Percentiles rank a stretch among this genome's conserved stretches.
phyloP scores from a whole-genome alignment of 2,329 filamentous ascomycete genomes.

The Colletotrichum trifolii region DNA sequence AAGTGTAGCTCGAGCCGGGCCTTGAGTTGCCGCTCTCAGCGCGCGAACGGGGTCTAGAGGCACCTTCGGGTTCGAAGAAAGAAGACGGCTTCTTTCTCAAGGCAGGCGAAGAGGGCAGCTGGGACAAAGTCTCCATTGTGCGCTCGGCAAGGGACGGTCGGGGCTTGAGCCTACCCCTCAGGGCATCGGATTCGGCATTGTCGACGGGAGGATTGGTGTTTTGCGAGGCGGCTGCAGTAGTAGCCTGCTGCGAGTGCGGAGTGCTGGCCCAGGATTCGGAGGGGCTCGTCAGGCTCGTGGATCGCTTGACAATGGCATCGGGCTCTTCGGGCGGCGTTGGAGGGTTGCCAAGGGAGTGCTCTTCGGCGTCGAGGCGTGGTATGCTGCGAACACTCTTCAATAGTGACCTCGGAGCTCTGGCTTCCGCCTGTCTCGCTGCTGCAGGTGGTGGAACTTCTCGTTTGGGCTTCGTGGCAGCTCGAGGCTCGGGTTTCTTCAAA shows the following conservation, averaged over 20 bases:
- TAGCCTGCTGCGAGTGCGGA: too few species aligned
- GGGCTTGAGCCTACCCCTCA: slow-evolving; percentile 41
- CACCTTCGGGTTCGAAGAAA: slow-evolving; percentile 76
- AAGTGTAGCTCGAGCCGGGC: slow-evolving; percentile 70
- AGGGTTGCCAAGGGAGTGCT: slow-evolving; percentile 30
- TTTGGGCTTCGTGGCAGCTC: slow-evolving; percentile 28
- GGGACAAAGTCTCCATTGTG: slow-evolving; percentile 85
- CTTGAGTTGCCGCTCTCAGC: slow-evolving; percentile 58
- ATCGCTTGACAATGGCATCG: slow-evolving; percentile 42
- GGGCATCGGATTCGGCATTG: slow-evolving; percentile 30
- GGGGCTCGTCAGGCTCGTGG: slow-evolving; percentile 45
- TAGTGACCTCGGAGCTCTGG: neutral
- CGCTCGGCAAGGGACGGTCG: slow-evolving; percentile 79
- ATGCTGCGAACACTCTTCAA: slow-evolving; percentile 18
- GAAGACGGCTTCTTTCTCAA: slow-evolving; percentile 73
- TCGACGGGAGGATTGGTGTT: slow-evolving; percentile 31
- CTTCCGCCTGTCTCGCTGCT: slow-evolving; percentile 27
- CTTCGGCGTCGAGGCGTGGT: slow-evolving; percentile 28
- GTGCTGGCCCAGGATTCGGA: slow-evolving; percentile 38
- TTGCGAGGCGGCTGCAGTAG: neutral
- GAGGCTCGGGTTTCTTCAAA: slow-evolving; percentile 21
- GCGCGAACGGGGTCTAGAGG: slow-evolving; percentile 65
- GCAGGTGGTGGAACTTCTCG: slow-evolving; percentile 36
- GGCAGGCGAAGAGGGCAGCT: slow-evolving; percentile 81
- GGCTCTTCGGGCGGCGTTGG: slow-evolving; percentile 33